Percentiles rank a stretch among this genome's conserved stretches.
Evolutionary conservation across 2,329 filamentous ascomycete species (phyloP).

Genomic region (Fusarium chaquense): DNA sequence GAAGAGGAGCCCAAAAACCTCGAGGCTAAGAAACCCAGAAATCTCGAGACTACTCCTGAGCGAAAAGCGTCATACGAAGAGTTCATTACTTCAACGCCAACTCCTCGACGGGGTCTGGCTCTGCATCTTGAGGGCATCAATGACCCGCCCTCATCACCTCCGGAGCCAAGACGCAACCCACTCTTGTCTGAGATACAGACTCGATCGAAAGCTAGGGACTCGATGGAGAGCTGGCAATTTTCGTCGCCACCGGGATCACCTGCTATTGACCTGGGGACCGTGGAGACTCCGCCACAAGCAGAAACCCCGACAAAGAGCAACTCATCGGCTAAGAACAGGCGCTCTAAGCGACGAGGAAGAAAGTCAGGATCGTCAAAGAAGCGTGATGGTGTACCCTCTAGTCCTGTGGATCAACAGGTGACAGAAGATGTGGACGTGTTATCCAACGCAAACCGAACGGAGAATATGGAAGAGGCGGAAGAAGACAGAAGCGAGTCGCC

Average conservation of each 20-base stretch:
- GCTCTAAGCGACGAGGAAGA: slow-evolving; percentile 34
- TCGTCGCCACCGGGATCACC: slow-evolving; percentile 70
- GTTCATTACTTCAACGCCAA: slow-evolving; percentile 71
- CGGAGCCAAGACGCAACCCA: slow-evolving; percentile 65
- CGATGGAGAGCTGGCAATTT: slow-evolving; percentile 63
- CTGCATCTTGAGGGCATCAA: slow-evolving; percentile 63
- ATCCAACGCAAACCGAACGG: slow-evolving; percentile 2
- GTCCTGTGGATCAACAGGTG: slow-evolving; percentile 41
- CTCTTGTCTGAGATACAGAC: slow-evolving; percentile 65
- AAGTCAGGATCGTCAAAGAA: slow-evolving; percentile 29
- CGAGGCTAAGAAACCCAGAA: slow-evolving; percentile 28
- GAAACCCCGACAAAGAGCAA: slow-evolving; percentile 11
- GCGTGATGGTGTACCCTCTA: slow-evolving; percentile 50
- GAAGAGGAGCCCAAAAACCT: slow-evolving; percentile 29
- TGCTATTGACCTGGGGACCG: slow-evolving; percentile 48
- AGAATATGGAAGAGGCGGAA: slow-evolving; percentile 15
- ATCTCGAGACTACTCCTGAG: slow-evolving; percentile 61
- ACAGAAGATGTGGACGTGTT: slow-evolving; percentile 9
- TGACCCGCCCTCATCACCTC: slow-evolving; percentile 70
- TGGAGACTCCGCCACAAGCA: slow-evolving; percentile 16
- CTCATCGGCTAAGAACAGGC: slow-evolving; percentile 10
- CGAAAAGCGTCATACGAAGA: slow-evolving; percentile 59
- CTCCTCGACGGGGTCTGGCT: slow-evolving; percentile 67
- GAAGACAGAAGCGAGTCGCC: slow-evolving; percentile 9
- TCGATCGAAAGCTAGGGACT: slow-evolving; percentile 55